Conservation (phyloP, 2,329 filamentous ascomycete genomes). For the Verticillium dahliae region DNA sequence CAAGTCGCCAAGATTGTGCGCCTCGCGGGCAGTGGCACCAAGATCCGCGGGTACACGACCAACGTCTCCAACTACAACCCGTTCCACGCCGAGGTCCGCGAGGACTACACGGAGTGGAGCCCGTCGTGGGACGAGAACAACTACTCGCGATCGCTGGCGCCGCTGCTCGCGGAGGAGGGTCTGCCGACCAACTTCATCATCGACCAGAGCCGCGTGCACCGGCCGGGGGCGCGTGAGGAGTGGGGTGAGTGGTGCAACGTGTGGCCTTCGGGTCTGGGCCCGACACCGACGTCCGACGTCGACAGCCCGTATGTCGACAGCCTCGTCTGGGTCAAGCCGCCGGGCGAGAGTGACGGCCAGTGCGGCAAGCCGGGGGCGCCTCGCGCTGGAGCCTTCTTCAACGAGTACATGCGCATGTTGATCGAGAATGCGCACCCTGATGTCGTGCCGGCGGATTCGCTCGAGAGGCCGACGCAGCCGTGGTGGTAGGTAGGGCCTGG, state of each 20-base stretch:
- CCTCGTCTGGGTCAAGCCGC: constrained; percentile 34
- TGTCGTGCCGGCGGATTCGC: constrained; percentile 8
- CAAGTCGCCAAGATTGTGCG: constrained; percentile 28
- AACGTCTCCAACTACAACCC: constrained; percentile 32
- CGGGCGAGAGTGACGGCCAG: constrained; percentile 30
- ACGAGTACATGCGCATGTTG: constrained; percentile 28
- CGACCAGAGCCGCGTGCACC: constrained; percentile 30
- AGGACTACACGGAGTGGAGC: constrained; percentile 30
- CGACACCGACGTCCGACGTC: constrained; percentile 23
- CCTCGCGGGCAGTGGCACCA: constrained; percentile 18
- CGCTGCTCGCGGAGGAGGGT: constrained; percentile 24
- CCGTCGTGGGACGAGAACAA: constrained; percentile 29
- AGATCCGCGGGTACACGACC: constrained; percentile 31
- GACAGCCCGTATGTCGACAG: constrained; percentile 25
- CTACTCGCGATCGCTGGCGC: constrained; percentile 28
- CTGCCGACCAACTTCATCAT: constrained; percentile 33
- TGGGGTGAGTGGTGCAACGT: constrained; percentile 37
- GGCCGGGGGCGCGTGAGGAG: constrained; percentile 23
- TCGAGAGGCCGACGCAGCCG: constrained; percentile 3
- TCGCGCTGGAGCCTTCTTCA: constrained; percentile 28
- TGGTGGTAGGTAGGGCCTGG: constrained; percentile 3
- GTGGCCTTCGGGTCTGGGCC: constrained; percentile 25
- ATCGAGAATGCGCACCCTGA: constrained; percentile 26
- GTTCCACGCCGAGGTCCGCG: constrained; percentile 26
- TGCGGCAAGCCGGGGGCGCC: constrained; percentile 26